A percentile compares a stretch with the other conserved stretches of the same genome.
Evolutionary conservation across 441 rosid genomes (phyloP).

Genomic region (Gossypium aridum): DNA sequence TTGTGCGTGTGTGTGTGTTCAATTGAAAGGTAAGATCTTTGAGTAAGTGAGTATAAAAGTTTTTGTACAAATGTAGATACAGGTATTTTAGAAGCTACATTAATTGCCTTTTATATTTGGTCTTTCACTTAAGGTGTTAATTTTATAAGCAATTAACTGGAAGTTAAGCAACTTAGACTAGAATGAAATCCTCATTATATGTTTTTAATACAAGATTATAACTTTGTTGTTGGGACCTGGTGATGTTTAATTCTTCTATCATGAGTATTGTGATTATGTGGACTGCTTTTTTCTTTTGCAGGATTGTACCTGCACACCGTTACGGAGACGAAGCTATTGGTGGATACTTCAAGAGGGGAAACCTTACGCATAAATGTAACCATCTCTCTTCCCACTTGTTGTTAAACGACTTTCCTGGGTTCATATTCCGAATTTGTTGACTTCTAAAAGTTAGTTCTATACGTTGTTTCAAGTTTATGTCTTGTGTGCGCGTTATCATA

Average conservation of each 20-base stretch:
- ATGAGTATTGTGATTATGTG: neutral
- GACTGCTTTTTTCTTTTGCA: constrained; percentile 21
- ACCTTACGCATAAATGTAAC: constrained; percentile 82
- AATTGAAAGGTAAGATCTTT: neutral
- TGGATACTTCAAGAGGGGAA: constrained; percentile 96
- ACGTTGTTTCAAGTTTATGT: neutral
- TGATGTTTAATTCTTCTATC: constrained; percentile 1
- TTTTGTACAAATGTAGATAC: neutral
- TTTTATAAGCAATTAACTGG: neutral
- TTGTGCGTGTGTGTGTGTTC: neutral
- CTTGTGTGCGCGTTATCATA: neutral
- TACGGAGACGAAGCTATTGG: constrained; percentile 83
- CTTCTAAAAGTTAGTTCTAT: neutral
- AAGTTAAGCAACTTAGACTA: constrained; percentile 3
- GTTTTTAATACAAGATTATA: neutral
- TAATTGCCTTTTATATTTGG: neutral
- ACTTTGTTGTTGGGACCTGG: neutral
- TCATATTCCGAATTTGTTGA: neutral
- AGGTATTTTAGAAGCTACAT: neutral
- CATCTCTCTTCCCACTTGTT: neutral
- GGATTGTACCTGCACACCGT: constrained; percentile 75
- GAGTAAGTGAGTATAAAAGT: neutral
- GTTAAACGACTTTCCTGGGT: neutral
- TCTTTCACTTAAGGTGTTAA: neutral
- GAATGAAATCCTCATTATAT: neutral